Base-by-base conservation (phyloP, 306 rosid genomes). In the Myrica gale region DNA sequence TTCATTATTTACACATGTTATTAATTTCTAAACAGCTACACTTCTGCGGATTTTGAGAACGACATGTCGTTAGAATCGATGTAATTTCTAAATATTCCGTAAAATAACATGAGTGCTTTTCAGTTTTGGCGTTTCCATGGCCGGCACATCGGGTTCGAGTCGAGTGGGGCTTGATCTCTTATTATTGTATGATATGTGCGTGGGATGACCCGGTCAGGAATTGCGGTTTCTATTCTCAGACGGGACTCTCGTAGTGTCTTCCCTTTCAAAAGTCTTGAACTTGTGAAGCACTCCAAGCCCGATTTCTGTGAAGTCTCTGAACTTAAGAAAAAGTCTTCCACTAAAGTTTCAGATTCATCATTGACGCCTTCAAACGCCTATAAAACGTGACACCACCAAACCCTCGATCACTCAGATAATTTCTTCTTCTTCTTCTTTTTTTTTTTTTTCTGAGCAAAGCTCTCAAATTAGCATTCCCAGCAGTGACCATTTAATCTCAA, bases 171-270 rank as follows among this genome's bases (percentile, higher is more conserved):
- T 32, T 32, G 37, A 32, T 32, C 37, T 32, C 37, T 32, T 32
- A 32, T 32, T 32, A 32, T 32, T 32, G 37, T 26, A 32, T 0
- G 37, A 32, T 32, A 79, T 82, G 76, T 80, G 75, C 81, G 68
- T 76, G 56, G 51, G 2, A 32, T 79, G 86, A 74, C 77, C 83
- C 81, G 76, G 37, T 81, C 86, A 83, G 85, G 73, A 68, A 80
- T 62, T 76, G 80, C 75, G 37, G 23, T 79, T 47, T 52, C 79
- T 52, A 41, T 2, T 13, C 3, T 69, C 67, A 32, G 9, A 7
- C 69, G 15, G 47, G 48, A 32, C 42, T 32, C 45, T 15, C 15
- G 9, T 15, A 37, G 45, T 15, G 6, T 32, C 39, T 58, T 58
- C 21, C 65, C 45, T 11, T 37, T 37, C 82, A 76, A 23, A 73